Conservation (phyloP, 2,329 filamentous ascomycete genomes). For the Xylariomycetidae sp. region DNA sequence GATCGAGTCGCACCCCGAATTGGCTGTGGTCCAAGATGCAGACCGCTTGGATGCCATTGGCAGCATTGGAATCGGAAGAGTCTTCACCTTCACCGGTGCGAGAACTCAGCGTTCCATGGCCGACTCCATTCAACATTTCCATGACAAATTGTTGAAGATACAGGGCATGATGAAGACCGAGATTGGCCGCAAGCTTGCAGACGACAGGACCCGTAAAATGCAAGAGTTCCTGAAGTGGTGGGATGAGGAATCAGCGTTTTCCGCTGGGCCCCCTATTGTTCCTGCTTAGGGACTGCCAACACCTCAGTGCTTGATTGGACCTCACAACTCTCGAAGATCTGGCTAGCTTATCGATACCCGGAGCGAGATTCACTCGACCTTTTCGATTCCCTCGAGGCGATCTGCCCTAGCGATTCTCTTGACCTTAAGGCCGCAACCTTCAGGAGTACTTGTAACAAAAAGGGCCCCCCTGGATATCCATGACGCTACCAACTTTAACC, state of each 20-base stretch:
- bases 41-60: slow-evolving; percentile 90
- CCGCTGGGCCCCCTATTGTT: slow-evolving; percentile 1
- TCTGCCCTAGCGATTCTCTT: no score
- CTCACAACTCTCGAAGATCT: no score
- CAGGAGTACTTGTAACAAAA: background rate
- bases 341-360: no score
- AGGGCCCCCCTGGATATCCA: background rate
- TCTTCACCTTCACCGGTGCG: slow-evolving; percentile 70
- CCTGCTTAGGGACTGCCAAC: background rate
- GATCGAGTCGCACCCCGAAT: slow-evolving; percentile 62
- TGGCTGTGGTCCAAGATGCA: slow-evolving; percentile 85
- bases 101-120: slow-evolving; percentile 49
- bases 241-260: slow-evolving; percentile 40
- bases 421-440: no score
- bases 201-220: slow-evolving; percentile 47
- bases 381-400: no score
- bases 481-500: background rate
- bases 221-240: slow-evolving; percentile 52
- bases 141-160: slow-evolving; percentile 65
- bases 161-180: slow-evolving; percentile 60
- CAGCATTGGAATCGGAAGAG: slow-evolving; percentile 74
- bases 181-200: slow-evolving; percentile 46
- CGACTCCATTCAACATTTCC: slow-evolving; percentile 67
- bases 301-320: no score
- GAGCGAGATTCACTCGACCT: no score